phyloP scores from a whole-genome alignment of 257 asterid species.

The Cinchona pubescens region DNA sequence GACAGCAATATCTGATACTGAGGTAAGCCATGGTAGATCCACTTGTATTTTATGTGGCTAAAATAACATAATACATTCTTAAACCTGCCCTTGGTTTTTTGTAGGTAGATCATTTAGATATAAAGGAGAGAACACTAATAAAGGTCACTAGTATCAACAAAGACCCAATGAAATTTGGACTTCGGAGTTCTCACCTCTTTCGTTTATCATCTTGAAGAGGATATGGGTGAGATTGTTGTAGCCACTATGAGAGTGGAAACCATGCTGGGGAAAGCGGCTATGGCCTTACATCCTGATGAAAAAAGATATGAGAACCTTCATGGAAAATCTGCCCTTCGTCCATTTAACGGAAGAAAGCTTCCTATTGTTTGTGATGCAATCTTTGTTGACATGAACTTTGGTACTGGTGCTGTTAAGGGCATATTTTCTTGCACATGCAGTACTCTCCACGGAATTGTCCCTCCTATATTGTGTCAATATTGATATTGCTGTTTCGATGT shows the following conservation, averaged over 20 bases:
- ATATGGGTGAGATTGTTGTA: conserved; percentile 83
- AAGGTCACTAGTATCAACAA: conserved; percentile 76
- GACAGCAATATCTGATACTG: conserved; percentile 96
- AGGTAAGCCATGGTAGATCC: conserved; percentile 41
- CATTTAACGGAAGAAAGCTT: conserved; percentile 81
- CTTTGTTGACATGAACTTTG: conserved; percentile 87
- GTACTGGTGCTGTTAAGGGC: conserved; percentile 98
- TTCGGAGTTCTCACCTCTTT: conserved; percentile 89
- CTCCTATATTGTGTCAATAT: conserved; percentile 11
- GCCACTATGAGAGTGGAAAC: conserved; percentile 96
- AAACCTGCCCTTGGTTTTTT: conserved; percentile 22
- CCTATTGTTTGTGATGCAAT: conserved; percentile 81
- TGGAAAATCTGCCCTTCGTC: conserved; percentile 80
- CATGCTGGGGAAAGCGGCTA: conserved; percentile 95
- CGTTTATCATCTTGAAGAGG: conserved; percentile 90
- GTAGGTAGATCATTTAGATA: conserved; percentile 77
- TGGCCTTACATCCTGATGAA: conserved; percentile 93
- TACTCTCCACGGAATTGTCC: neutral
- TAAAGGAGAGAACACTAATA: conserved; percentile 65
- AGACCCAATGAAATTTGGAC: conserved; percentile 80
- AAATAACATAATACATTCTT: neutral
- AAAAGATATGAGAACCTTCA: conserved; percentile 75
- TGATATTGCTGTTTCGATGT: conserved; percentile 23
- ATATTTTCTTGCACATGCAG: conserved; percentile 3
- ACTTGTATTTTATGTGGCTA: neutral